phyloP scores from a whole-genome alignment of 441 rosid species.

The Adansonia grandidieri region DNA sequence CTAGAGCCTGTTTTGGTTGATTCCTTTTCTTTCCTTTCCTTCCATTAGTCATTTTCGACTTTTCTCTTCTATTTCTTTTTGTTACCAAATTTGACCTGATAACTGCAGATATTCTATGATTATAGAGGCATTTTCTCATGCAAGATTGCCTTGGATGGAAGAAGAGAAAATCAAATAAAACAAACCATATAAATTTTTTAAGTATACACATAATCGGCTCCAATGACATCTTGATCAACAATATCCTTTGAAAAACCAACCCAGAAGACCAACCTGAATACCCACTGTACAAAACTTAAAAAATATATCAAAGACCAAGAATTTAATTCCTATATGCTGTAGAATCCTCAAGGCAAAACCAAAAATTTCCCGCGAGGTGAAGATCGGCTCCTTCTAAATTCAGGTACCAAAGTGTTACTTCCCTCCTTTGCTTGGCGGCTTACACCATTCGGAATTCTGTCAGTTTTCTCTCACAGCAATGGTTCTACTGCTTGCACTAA shows the following conservation, averaged over 20 bases:
- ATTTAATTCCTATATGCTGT: conserved; percentile 20
- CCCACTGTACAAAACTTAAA: conserved; percentile 43
- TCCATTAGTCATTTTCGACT: background rate
- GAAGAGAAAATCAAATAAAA: background rate
- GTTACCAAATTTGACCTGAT: background rate
- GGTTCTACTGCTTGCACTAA: conserved; percentile 39
- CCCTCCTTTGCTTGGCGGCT: conserved; percentile 54
- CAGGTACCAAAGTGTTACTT: conserved; percentile 52
- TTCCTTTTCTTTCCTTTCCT: conserved; percentile 5
- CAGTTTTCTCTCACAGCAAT: conserved; percentile 39
- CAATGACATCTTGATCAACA: conserved; percentile 19
- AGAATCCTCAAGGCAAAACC: conserved; percentile 51
- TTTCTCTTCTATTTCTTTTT: background rate
- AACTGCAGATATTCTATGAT: background rate
- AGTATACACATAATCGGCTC: conserved; percentile 12
- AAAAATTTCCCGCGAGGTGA: conserved; percentile 76
- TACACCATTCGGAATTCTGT: conserved; percentile 48
- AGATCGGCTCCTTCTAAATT: conserved; percentile 78
- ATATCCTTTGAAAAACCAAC: conserved; percentile 18
- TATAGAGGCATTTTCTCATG: background rate
- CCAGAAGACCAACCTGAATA: conserved; percentile 29
- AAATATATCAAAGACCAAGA: background rate
- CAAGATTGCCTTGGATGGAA: background rate
- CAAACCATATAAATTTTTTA: conserved; percentile 14
- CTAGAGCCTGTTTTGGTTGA: background rate